Evolutionary conservation across 768 basidiomycete species (phyloP).

Genomic region (Lactarius quietus): DNA sequence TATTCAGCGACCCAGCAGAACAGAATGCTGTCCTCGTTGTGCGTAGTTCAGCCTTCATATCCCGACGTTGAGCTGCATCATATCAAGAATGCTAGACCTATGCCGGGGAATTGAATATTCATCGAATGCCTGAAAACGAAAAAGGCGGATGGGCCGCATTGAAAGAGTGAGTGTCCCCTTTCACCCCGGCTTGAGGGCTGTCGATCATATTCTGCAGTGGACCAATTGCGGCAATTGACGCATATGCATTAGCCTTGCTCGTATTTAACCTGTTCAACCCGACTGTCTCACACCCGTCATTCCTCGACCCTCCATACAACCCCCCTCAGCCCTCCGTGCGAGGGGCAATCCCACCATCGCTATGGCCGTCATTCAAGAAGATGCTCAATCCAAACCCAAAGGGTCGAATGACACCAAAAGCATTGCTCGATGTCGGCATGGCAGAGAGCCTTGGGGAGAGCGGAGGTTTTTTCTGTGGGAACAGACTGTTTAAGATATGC

Average conservation of each 20-base stretch:
- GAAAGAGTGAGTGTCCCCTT: constrained; percentile 61
- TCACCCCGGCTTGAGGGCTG: constrained; percentile 11
- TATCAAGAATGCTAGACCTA: constrained; percentile 47
- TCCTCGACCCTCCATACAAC: constrained; percentile 72
- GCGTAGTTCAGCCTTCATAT: constrained; percentile 35
- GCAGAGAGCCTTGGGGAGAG: constrained; percentile 52
- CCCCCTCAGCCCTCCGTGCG: constrained; percentile 73
- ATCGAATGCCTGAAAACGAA: constrained; percentile 82
- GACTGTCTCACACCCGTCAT: constrained; percentile 55
- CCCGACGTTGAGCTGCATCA: constrained; percentile 17
- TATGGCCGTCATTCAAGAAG: constrained; percentile 83
- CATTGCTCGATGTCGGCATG: constrained; percentile 81
- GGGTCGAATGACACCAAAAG: constrained; percentile 67
- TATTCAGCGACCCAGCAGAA: constrained; percentile 81
- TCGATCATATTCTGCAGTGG: constrained; percentile 42
- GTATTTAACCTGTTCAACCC: constrained; percentile 89
- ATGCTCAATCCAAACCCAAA: constrained; percentile 88
- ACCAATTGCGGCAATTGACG: constrained; percentile 67
- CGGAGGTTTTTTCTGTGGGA: constrained; percentile 76
- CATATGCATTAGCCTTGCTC: constrained; percentile 85
- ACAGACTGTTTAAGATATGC: constrained; percentile 82
- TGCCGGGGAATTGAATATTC: constrained; percentile 58
- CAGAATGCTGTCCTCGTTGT: constrained; percentile 78
- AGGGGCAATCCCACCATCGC: constrained; percentile 65
- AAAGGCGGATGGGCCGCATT: constrained; percentile 79